Percentiles rank a stretch among this genome's conserved stretches.
Conservation (phyloP, 2,329 filamentous ascomycete genomes). For the Calonectria naviculata region DNA sequence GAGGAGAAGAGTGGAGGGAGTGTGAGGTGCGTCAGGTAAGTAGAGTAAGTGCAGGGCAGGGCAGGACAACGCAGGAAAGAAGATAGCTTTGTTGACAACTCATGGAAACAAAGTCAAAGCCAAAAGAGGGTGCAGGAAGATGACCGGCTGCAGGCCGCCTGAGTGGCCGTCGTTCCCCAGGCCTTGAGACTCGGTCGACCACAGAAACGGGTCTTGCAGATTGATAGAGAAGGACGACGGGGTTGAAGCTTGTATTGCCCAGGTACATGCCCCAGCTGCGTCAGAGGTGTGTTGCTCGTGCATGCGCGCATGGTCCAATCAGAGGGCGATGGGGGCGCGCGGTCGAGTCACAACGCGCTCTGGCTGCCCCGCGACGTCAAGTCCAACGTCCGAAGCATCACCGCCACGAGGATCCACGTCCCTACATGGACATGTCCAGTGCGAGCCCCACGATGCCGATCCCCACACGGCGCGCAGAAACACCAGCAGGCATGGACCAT, state of each 20-base stretch:
- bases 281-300: conserved; percentile 2
- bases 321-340: conserved; percentile 31
- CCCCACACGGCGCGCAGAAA: background rate
- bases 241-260: conserved; percentile 25
- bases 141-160: conserved; percentile 27
- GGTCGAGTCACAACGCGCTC: conserved; percentile 36
- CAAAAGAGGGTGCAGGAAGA: conserved; percentile 26
- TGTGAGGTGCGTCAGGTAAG: conserved; percentile 3
- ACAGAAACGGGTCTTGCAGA: conserved; percentile 1
- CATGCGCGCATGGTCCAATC: conserved; percentile 27
- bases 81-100: conserved; percentile 1
- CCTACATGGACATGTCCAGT: conserved; percentile 4
- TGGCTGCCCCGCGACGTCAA: conserved; percentile 20
- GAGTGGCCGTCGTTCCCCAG: conserved; percentile 34
- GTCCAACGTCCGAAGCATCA: conserved; percentile 14
- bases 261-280: conserved; percentile 24
- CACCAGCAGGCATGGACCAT: conserved; percentile 3
- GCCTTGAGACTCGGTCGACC: conserved; percentile 23
- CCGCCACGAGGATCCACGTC: conserved; percentile 23
- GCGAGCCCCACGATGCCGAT: background rate
- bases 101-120: background rate
- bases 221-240: background rate
- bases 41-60: conserved; percentile 10
- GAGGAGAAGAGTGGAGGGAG: background rate
- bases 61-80: conserved; percentile 1